Base-by-base conservation (phyloP, 192 early-diverging fungal genomes). In the Backusella macrospora region DNA sequence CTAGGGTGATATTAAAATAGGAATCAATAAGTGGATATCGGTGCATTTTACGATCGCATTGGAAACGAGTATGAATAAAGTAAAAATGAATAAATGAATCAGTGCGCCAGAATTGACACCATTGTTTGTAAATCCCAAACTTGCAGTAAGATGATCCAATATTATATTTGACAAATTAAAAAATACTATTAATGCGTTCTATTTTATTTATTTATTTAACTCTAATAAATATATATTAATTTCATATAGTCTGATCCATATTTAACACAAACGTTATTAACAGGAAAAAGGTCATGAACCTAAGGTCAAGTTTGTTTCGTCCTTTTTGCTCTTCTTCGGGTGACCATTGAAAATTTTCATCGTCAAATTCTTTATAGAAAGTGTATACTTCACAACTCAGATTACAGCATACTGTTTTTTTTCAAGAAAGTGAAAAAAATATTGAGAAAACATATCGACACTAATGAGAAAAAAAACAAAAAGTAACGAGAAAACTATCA, bases 1-100 rank as follows among this genome's bases (percentile, higher is more conserved):
- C 75, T 70, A 77, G 16, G 64, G 40, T 14, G 64, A 45, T 70
- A 77, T 77, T 9, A 85, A 65, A 44, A 87, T 67, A 4, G 87
- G 86, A 59, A 88, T 85, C 86, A 84, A 88, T 16, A 75, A 74
- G 38, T 88, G 82, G 65, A 84, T 67, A 29, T 86, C 87, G 10
- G 86, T 49, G 13, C 71, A 71, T 39, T 79, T 81, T 15, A 82
- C 80, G 42, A 88, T 75, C 45, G 84, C 66, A 52, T 86, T 85
- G 52, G 82, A 84, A 2, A 84, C 84, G 14, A 88, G 75, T 45
- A 82, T 82, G 26, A 83, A 81, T 29, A 78, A 29, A 49, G 76
- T 71, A 26, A 77, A 77, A 23, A 77, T 40, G 42, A 80, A 77
- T 21, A 81, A 43, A 44, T 84, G 66, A 23, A 87, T 73, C 45